phyloP scores from a whole-genome alignment of 805 yeast genomes.

The Wickerhamomyces tratensis region DNA sequence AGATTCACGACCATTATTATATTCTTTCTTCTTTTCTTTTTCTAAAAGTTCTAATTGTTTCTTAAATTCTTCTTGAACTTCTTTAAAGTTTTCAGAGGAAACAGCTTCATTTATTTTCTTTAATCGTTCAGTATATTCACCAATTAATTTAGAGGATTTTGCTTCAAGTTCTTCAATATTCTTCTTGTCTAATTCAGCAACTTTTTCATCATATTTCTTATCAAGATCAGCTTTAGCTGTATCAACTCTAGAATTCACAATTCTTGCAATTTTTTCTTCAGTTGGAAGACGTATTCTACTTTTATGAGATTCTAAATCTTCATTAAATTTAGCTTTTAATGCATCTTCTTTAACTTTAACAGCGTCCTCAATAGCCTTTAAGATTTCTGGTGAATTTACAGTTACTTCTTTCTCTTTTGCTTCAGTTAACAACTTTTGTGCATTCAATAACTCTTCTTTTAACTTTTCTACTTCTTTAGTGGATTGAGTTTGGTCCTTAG shows the following conservation, averaged over 20 bases:
- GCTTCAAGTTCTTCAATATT: conserved; percentile 16
- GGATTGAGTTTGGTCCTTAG: neutral
- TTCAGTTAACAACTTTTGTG: neutral
- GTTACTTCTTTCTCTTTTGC: neutral
- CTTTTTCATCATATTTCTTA: conserved; percentile 11
- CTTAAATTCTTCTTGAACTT: conserved; percentile 23
- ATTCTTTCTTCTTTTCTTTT: conserved; percentile 8
- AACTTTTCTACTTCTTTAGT: neutral
- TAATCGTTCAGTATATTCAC: neutral
- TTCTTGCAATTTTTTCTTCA: conserved; percentile 15
- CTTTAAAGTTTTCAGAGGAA: conserved; percentile 4
- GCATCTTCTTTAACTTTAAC: conserved; percentile 2
- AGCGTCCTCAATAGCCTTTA: neutral
- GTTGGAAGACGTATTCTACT: conserved; percentile 4
- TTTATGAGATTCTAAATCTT: conserved; percentile 10
- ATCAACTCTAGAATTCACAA: conserved; percentile 7
- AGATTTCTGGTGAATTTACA: neutral
- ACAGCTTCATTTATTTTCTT: neutral
- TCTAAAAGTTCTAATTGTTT: conserved; percentile 22
- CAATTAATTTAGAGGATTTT: conserved; percentile 8
- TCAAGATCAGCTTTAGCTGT: conserved; percentile 9
- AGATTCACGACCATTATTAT: conserved; percentile 15
- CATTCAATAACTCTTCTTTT: neutral
- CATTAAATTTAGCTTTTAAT: conserved; percentile 3
- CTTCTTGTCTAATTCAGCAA: conserved; percentile 12